A percentile compares a stretch with the other conserved stretches of the same genome.
Evolutionary conservation across 1,284 basidiomycete species (phyloP).

Genomic region (Cryptococcus sp.): DNA sequence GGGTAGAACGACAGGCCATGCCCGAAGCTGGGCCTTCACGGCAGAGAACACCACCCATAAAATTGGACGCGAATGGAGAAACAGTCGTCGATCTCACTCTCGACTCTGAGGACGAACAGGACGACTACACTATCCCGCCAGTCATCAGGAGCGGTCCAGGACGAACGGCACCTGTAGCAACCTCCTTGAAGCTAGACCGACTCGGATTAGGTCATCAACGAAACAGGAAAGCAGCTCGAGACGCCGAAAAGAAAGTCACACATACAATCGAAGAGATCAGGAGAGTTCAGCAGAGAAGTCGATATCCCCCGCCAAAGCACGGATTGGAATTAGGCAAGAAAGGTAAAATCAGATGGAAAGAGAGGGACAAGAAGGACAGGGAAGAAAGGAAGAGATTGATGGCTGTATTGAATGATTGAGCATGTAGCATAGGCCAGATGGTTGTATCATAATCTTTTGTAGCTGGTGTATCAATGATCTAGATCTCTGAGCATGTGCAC

Average conservation of each 20-base stretch:
- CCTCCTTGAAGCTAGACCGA: conserved; percentile 40
- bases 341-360: conserved; percentile 40
- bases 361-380: conserved; percentile 34
- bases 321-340: conserved; percentile 24
- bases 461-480: not conserved
- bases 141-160: conserved; percentile 28
- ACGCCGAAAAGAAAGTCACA: conserved; percentile 29
- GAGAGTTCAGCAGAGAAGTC: conserved; percentile 25
- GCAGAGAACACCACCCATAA: not conserved
- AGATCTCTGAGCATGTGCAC: no score
- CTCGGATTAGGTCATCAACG: conserved; percentile 33
- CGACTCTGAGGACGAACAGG: conserved; percentile 5
- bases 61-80: conserved; percentile 10
- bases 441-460: not conserved
- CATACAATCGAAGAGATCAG: conserved; percentile 36
- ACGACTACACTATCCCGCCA: not conserved
- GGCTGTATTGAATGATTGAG: conserved; percentile 20
- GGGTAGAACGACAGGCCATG: conserved; percentile 6
- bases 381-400: conserved; percentile 32
- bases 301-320: conserved; percentile 8
- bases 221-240: not conserved
- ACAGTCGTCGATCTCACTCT: conserved; percentile 17
- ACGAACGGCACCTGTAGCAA: conserved; percentile 37
- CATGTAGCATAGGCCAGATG: not conserved
- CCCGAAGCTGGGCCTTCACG: not conserved